Base-by-base conservation (phyloP, 1,284 basidiomycete species). In the Testicularia cyperi region DNA sequence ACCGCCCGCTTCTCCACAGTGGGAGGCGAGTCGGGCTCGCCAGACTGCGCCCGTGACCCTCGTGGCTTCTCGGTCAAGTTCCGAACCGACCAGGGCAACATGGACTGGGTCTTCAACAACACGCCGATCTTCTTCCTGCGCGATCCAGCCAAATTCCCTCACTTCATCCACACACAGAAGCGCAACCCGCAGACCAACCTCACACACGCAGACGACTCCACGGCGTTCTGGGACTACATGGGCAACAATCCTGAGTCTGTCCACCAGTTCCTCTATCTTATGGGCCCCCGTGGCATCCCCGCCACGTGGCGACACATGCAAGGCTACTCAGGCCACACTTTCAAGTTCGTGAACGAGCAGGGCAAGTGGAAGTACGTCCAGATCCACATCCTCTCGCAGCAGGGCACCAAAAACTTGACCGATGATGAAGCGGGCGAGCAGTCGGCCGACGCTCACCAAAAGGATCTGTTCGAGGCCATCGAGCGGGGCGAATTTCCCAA, bases 391-490 rank as follows among this genome's bases (percentile, higher is more conserved):
- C 53, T 54, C 6, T 65, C 68, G 20, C 38, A 62, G 26, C 63
- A 65, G 48, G 68, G 67, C 6, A 46, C 55, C 14, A 36, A 62
- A 38, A 55, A 64, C 26, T 25, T 57, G 14, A 46, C 49, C 21
- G 47, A 61, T 22, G 65, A 58, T 21, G 57, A 62, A 13, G 65
- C 65, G 1, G 68, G 47, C 14, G 29, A 16, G 10, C 29, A 46
- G 21, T 58, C 53, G 12, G 62, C 68, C 15, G 68, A 68, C 29
- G 49, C 42, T 20, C 54, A 64, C 36, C 64, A 68, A 31, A 48
- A 64, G 41, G 70, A 74, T 44, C 44, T 74, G 15, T 74, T 55
- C 31, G 47, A 71, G 14, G 44, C 70, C 15, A 77, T 77, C 33
- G 67, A 69, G 31, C 26, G 44, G 1, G 70, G 68, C 10, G 53